Conservation (phyloP, 805 yeast genomes). For the Metschnikowia matae region DNA sequence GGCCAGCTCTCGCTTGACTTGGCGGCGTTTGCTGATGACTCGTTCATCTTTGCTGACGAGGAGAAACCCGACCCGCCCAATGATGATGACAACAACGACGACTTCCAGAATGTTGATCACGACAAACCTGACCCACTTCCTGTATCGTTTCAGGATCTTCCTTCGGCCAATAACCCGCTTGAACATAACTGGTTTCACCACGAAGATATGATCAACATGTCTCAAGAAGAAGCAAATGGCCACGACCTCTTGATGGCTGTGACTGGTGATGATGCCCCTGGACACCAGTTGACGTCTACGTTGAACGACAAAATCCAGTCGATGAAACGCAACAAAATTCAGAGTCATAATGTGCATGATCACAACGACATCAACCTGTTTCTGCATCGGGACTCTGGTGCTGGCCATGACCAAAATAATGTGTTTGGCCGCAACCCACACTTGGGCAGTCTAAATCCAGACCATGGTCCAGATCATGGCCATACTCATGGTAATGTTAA, state of each 20-base stretch:
- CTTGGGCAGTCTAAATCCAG: neutral
- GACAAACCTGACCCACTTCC: neutral
- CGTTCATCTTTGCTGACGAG: constrained; percentile 78
- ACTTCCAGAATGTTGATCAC: neutral
- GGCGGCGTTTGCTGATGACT: constrained; percentile 79
- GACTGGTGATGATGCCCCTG: constrained; percentile 3
- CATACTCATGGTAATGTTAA: too few species aligned
- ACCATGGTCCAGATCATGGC: neutral
- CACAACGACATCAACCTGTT: neutral
- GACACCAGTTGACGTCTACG: constrained; percentile 6
- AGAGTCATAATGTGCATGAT: constrained; percentile 3
- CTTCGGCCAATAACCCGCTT: neutral
- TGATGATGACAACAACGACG: constrained; percentile 16
- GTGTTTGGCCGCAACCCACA: neutral
- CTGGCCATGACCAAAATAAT: neutral
- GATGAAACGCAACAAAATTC: constrained; percentile 10
- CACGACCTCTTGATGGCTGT: neutral
- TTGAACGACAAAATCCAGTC: constrained; percentile 13
- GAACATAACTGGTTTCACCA: neutral
- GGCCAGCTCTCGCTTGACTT: constrained; percentile 50
- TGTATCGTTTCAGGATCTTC: neutral
- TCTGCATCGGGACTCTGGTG: neutral
- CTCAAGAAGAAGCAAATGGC: neutral
- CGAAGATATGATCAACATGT: neutral
- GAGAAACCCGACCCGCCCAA: constrained; percentile 51